Evolutionary conservation across 2,329 filamentous ascomycete genomes (phyloP), one percentile per base, ranked within the genome.

Genomic region (Xylariaceae sp.): DNA sequence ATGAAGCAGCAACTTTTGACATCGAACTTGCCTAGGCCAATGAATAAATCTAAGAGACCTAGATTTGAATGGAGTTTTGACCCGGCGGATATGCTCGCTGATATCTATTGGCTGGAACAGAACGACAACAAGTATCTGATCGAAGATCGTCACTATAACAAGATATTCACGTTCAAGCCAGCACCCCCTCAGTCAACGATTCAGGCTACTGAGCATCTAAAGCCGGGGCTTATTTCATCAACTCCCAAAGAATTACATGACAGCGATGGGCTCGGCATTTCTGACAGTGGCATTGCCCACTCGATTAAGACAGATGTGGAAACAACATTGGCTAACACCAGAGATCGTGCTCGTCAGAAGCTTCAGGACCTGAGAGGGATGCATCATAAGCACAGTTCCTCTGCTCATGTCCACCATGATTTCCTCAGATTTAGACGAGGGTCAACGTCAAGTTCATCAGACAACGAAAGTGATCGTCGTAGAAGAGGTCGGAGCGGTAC

Each of bases 71-170:
- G 94, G 94, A 82, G 84, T 45, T 84, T 92, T 15, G 84, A 88
- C 50, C 90, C 93, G 0, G 87, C 89, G 58, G 92, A 97, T 71
- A 82, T 97, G 73, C 78, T 97, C 51, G 92, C 92, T 3, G 94
- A 99, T 76, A 81, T 88, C 1, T 90, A 92, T 69, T 99, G 94
- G 94, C 76, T 95, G 18, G 91, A 97, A 71, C 86, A 92, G 68
- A 84, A 83, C 37, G 79, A 87, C 59, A 92, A 97, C 73, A 95
- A 92, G 72, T 81, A 81, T 55, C 78, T 92, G 34, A 88, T 96
- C 48, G 89, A 96, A 70, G 89, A 96, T 73, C 85, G 86, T 11
- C 79, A 90, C 67, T 91, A 91, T 69, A 82, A 83, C 52, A 87
- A 83, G 59, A 84, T 97, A 11, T 95, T 89, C 63, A 80, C 84